phyloP scores from a whole-genome alignment of 352 stramenopile genomes.

The Phytopythium oedochilum region DNA sequence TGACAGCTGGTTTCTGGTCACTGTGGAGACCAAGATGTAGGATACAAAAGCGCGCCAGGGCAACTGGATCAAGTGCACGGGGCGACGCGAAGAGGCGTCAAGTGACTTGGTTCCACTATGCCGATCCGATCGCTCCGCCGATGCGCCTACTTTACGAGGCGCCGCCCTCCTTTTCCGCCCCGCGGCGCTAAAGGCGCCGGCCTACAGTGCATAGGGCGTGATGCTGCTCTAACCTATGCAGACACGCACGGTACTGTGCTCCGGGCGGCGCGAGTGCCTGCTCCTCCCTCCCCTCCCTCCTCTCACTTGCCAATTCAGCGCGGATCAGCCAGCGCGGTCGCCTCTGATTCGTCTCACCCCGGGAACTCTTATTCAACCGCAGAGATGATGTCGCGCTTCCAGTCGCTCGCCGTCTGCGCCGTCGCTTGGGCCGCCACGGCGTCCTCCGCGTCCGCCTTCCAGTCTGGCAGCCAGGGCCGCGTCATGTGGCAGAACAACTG shows the following conservation, averaged over 20 bases:
- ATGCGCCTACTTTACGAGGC: not conserved
- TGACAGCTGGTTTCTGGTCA: not conserved
- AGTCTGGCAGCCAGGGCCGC: slow-evolving; percentile 13
- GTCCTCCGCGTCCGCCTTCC: slow-evolving; percentile 7
- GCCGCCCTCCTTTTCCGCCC: not conserved
- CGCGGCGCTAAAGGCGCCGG: not conserved
- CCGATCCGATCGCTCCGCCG: not conserved
- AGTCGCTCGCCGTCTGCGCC: not conserved
- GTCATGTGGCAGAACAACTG: slow-evolving; percentile 22
- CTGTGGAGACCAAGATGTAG: not conserved
- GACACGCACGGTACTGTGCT: not conserved
- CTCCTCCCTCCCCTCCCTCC: too few species aligned
- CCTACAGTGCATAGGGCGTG: too few species aligned
- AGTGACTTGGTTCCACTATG: not conserved
- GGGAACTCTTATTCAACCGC: not conserved
- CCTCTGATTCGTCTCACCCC: not conserved
- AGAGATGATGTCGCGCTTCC: not conserved
- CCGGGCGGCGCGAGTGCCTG: not conserved
- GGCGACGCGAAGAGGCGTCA: not conserved
- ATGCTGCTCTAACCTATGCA: too few species aligned
- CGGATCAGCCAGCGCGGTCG: not conserved
- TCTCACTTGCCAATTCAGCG: slow-evolving; percentile 8
- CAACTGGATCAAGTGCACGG: not conserved
- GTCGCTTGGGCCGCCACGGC: slow-evolving; percentile 7
- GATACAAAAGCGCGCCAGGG: not conserved